Evolutionary conservation across 768 basidiomycete genomes (phyloP), one percentile per base, ranked within the genome.

Genomic region (Psilocybe cubensis): DNA sequence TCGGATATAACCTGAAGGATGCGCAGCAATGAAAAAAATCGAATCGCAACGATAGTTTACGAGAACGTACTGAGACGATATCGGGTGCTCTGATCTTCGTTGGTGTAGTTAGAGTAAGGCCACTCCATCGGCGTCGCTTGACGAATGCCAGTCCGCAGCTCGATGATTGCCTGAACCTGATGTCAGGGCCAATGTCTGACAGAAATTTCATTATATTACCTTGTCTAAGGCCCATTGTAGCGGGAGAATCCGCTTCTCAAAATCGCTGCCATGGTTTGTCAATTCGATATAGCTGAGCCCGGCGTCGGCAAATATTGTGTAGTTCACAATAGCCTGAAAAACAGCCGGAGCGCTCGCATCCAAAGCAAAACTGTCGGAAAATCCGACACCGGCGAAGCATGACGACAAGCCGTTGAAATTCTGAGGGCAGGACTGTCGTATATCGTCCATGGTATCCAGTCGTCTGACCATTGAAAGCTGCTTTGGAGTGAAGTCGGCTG

Each of bases 151-250:
- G 89, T 85, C 60, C 79, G 79, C 11, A 92, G 76, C 58, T 87
- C 81, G 20, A 92, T 87, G 62, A 92, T 83, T 12, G 89, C 87
- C 90, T 52, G 28, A 47, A 29, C 50, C 12, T 56, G 53, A 10
- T 43, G 43, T 60, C 17, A 55, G n/a, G n/a, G n/a, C n/a, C n/a
- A n/a, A n/a, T n/a, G n/a, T n/a, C n/a, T n/a, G n/a, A n/a, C n/a
- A 38, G 8, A 38, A 38, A 38, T 5, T 9, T 17, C 8, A 8
- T 3, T 9, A 46, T 82, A 24, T n/a, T 58, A 87, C 89, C 67
- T 82, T 76, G 63, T 93, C 91, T 29, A 93, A 74, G 8, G 89
- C 86, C 81, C 90, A 87, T 60, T 93, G 91, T 20, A 93, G 61
- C 1, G 91, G 91, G n/a, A 93, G 66, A 24, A 91, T 78, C 49